A percentile compares a stretch with the other conserved stretches of the same genome.
These are phyloP conservation scores for Agapanthus africanus DNA, from an alignment of 106 monocot species.

Conservation along the genomic window DNA sequence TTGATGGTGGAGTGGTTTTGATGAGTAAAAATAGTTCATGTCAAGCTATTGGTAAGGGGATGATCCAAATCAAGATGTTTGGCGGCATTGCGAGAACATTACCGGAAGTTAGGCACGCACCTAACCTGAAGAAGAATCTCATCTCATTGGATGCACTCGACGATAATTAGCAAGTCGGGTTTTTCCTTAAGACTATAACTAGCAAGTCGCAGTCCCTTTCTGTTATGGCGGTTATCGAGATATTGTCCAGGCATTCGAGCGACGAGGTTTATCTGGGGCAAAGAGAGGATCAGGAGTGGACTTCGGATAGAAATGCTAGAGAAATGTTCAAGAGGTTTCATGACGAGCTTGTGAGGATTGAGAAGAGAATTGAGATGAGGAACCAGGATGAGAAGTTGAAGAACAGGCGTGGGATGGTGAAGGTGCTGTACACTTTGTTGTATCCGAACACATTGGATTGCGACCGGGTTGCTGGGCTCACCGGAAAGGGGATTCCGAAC, in stretches of 20 bases:
- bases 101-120: too few relatives aligned
- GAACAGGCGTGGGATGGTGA: conserved; percentile 34
- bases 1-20: too few relatives aligned
- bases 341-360: conserved; percentile 20
- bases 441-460: conserved; percentile 17
- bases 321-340: conserved; percentile 38
- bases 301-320: conserved; percentile 41
- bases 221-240: conserved; percentile 44
- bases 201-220: conserved; percentile 41
- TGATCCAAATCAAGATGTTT: too few relatives aligned
- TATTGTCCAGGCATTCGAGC: conserved; percentile 62
- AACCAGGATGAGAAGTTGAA: conserved; percentile 33
- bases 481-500: conserved; percentile 32
- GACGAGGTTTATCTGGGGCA: conserved; percentile 79
- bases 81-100: too few relatives aligned
- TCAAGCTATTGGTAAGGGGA: too few relatives aligned
- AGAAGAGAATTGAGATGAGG: conserved; percentile 22
- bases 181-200: conserved; percentile 50
- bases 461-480: conserved; percentile 7
- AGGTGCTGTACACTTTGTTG: conserved; percentile 36
- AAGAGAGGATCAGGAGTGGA: conserved; percentile 49
- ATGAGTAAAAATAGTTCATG: too few relatives aligned
- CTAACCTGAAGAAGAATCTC: too few relatives aligned
- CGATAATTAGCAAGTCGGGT: too few relatives aligned
- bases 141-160: too few relatives aligned